phyloP scores from a whole-genome alignment of 2,329 filamentous ascomycete genomes.

The Monosporascus sp. region DNA sequence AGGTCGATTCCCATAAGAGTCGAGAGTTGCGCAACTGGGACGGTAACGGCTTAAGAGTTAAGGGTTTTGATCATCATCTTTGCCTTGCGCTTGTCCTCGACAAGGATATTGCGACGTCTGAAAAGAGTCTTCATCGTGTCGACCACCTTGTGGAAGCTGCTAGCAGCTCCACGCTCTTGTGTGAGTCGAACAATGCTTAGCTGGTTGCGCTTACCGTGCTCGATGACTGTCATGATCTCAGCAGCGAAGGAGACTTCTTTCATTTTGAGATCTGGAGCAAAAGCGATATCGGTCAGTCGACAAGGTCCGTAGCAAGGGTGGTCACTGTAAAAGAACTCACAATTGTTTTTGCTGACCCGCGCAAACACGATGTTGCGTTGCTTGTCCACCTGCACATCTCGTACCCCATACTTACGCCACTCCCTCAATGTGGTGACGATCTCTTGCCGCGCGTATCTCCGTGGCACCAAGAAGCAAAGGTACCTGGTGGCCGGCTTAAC shows the following conservation, averaged over 20 bases:
- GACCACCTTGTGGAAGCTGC: constrained; percentile 78
- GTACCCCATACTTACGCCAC: constrained; percentile 78
- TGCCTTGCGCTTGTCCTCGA: constrained; percentile 60
- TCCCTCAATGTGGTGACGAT: constrained; percentile 68
- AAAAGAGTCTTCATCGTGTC: constrained; percentile 70
- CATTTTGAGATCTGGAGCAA: constrained; percentile 61
- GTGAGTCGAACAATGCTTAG: constrained; percentile 81
- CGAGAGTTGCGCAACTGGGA: background rate
- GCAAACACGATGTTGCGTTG: constrained; percentile 74
- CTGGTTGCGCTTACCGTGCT: constrained; percentile 71
- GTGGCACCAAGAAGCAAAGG: constrained; percentile 69
- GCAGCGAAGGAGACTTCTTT: constrained; percentile 84
- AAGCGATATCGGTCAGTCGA: constrained; percentile 1
- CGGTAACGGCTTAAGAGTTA: constrained; percentile 35
- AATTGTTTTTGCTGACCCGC: constrained; percentile 68
- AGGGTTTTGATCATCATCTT: constrained; percentile 71
- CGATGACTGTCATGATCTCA: constrained; percentile 83
- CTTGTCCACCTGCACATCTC: constrained; percentile 73
- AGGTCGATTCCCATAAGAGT: background rate
- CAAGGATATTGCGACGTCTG: constrained; percentile 57
- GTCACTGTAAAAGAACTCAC: constrained; percentile 47
- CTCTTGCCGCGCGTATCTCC: constrained; percentile 70
- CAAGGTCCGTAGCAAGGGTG: background rate
- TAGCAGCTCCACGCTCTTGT: constrained; percentile 86
- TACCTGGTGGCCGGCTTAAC: constrained; percentile 76